Evolutionary conservation across 75 land plant genomes (phyloP), one percentile per base, ranked within the genome.

Genomic region (Cunninghamia lanceolata): DNA sequence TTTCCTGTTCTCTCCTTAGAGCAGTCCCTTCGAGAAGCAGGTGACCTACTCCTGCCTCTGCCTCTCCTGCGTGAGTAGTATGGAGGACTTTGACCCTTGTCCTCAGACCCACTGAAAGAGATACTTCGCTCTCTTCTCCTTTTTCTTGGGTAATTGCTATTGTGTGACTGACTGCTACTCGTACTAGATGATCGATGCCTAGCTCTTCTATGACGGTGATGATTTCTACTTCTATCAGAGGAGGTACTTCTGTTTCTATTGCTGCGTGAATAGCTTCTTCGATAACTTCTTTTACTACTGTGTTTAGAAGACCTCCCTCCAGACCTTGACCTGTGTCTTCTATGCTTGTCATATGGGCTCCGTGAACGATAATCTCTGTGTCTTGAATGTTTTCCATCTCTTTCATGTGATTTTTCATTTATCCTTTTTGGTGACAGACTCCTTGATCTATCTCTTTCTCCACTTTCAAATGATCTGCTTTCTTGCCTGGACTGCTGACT

Each of bases 401-500:
- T 54, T 50, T 82, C 66, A 82, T 36, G 47, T 39, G 45, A 81
- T 39, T 56, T 54, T 84, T 45, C 68, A 47, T 53, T 43, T 47
- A 78, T 50, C 86, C 86, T 87, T 87, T 84, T 47, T 34, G 73
- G 46, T 19, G 88, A 87, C 32, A 6, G 35, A 85, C 75, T 86
- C 66, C 46, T 84, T n/a, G 53, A 38, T 28, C 86, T 76, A 21
- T 50, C 84, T 35, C 38, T 84, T 14, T 46, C 52, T 47, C 25
- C 52, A 42, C 39, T 84, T 47, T 36, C 82, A 83, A 53, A 47
- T 25, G 46, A n/a, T 43, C 32, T 80, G 50, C 46, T 52, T 80
- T 45, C 82, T 28, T 30, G 47, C 82, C 34, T 43, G 45, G 82
- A 21, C 30, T 2, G 59, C 85, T 53, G 84, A 83, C 84, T 47